phyloP scores from a whole-genome alignment of 2,329 filamentous ascomycete species.

The Amesomyces nigricolor region DNA sequence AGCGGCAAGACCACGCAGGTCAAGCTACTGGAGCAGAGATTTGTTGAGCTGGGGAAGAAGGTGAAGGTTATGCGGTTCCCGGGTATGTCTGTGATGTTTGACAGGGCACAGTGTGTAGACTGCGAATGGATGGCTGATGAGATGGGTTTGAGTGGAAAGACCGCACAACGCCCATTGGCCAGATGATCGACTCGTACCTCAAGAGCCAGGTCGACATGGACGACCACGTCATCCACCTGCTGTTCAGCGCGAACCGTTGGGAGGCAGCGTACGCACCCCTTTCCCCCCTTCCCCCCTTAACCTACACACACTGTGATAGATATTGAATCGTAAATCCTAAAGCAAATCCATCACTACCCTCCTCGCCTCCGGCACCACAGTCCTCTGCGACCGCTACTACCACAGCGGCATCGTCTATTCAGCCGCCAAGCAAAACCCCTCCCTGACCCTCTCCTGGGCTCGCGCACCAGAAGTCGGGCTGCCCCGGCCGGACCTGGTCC shows the following conservation, averaged over 20 bases:
- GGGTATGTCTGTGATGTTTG: slow-evolving; percentile 37
- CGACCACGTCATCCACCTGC: slow-evolving; percentile 82
- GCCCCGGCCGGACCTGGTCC: slow-evolving; percentile 76
- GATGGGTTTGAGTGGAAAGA: slow-evolving; percentile 39
- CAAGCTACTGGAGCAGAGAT: slow-evolving; percentile 55
- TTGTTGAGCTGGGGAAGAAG: slow-evolving; percentile 43
- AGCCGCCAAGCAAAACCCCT: slow-evolving; percentile 73
- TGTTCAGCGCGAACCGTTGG: slow-evolving; percentile 91
- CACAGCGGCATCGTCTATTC: slow-evolving; percentile 93
- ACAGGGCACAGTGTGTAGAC: neutral
- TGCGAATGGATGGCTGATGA: no score
- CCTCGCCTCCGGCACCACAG: slow-evolving; percentile 61
- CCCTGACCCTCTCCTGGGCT: slow-evolving; percentile 71
- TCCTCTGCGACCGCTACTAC: slow-evolving; percentile 90
- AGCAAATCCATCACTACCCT: slow-evolving; percentile 48
- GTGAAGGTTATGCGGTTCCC: slow-evolving; percentile 54
- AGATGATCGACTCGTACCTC: slow-evolving; percentile 81
- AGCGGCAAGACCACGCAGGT: slow-evolving; percentile 93
- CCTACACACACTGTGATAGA: neutral
- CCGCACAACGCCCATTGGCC: slow-evolving; percentile 74
- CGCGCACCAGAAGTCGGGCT: slow-evolving; percentile 79
- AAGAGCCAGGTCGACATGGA: slow-evolving; percentile 67
- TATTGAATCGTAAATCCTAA: neutral
- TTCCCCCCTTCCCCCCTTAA: neutral
- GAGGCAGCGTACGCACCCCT: slow-evolving; percentile 53